Conservation (phyloP, 2,329 filamentous ascomycete species). For the Diplodia seriata region DNA sequence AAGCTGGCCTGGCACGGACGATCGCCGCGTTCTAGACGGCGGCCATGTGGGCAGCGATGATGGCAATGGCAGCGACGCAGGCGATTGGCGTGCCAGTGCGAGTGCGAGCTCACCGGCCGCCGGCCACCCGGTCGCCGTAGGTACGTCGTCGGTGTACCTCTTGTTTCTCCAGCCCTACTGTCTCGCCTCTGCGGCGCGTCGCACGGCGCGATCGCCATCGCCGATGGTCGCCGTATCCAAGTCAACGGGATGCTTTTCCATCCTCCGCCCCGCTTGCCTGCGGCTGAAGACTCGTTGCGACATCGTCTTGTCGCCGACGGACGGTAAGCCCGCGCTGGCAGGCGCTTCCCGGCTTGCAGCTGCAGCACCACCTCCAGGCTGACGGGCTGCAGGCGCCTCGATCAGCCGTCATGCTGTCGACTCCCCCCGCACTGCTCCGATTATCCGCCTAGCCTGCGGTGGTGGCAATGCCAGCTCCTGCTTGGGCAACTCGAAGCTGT, state of each 20-base stretch:
- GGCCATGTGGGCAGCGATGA: background rate
- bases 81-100: background rate
- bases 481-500: conserved; percentile 16
- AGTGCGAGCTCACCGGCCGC: background rate
- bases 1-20: background rate
- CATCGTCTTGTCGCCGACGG: no score
- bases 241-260: conserved; percentile 21
- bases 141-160: background rate
- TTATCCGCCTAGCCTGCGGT: background rate
- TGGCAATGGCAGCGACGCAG: background rate
- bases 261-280: conserved; percentile 12
- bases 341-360: conserved; percentile 16
- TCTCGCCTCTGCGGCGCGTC: background rate
- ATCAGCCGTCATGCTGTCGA: background rate
- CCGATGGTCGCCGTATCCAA: background rate
- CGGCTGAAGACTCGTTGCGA: background rate
- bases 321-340: no score
- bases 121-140: background rate
- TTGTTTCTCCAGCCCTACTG: background rate
- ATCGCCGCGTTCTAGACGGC: background rate
- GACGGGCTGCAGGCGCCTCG: conserved; percentile 20
- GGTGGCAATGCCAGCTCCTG: conserved; percentile 14
- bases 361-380: conserved; percentile 18
- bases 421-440: conserved; percentile 4
- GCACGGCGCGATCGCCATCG: conserved; percentile 5